Percentiles rank a stretch among this genome's conserved stretches.
Evolutionary conservation across 2,329 filamentous ascomycete genomes (phyloP).

Genomic region (Microdochium bolleyi): DNA sequence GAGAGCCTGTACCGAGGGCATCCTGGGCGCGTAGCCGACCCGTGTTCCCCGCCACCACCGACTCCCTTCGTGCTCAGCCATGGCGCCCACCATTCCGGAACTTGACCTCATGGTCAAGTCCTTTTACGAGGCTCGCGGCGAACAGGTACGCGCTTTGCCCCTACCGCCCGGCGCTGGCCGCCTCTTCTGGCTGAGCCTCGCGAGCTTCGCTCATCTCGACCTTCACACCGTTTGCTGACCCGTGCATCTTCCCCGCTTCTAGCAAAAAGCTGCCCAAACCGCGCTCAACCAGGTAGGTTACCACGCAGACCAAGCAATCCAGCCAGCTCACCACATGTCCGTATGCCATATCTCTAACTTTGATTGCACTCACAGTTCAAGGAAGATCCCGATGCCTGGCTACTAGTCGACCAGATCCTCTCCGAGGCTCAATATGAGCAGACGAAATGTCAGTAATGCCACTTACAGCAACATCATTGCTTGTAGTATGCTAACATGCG

Average conservation of each 20-base stretch:
- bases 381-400: constrained; percentile 96
- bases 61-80: constrained; percentile 27
- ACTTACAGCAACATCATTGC: background rate
- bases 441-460: constrained; percentile 71
- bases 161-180: background rate
- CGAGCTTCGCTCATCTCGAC: constrained; percentile 7
- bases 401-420: constrained; percentile 94
- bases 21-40: constrained; percentile 1
- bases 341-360: background rate
- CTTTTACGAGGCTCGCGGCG: constrained; percentile 96
- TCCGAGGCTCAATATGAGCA: constrained; percentile 88
- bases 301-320: background rate
- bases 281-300: constrained; percentile 78
- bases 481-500: background rate
- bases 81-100: constrained; percentile 77
- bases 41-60: constrained; percentile 13
- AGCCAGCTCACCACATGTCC: background rate
- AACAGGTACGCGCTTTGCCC: constrained; percentile 55
- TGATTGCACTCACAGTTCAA: constrained; percentile 63
- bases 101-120: constrained; percentile 92
- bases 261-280: constrained; percentile 96
- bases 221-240: constrained; percentile 24
- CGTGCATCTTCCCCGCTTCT: constrained; percentile 25
- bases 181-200: background rate
- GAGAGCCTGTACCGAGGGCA: background rate